Conservation (phyloP, 768 basidiomycete genomes). For the Psilocybe cubensis region DNA sequence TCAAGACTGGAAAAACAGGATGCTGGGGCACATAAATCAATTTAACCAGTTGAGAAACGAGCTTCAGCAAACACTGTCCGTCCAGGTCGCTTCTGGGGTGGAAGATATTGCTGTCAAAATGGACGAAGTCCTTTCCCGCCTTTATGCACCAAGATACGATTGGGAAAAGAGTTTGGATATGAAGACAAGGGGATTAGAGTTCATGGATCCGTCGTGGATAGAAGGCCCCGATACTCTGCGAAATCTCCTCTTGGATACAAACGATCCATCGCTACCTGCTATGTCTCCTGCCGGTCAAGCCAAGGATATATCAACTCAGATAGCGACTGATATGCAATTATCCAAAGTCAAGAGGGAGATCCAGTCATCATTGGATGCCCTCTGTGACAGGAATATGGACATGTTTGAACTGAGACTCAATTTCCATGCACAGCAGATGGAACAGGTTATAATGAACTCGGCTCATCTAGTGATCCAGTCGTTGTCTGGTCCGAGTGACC, state of each 20-base stretch:
- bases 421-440: constrained; percentile 11
- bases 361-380: constrained; percentile 3
- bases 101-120: constrained; percentile 18
- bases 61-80: constrained; percentile 16
- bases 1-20: constrained; percentile 23
- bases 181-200: constrained; percentile 10
- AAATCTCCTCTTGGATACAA: constrained; percentile 11
- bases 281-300: neutral
- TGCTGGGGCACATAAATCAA: constrained; percentile 14
- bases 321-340: neutral
- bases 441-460: constrained; percentile 12
- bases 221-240: constrained; percentile 12
- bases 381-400: constrained; percentile 13
- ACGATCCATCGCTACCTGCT: constrained; percentile 13
- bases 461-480: constrained; percentile 14
- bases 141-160: constrained; percentile 17
- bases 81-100: constrained; percentile 17
- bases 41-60: constrained; percentile 16
- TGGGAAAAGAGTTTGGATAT: constrained; percentile 21
- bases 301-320: neutral
- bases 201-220: constrained; percentile 9
- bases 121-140: constrained; percentile 13
- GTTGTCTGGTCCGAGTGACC: constrained; percentile 19
- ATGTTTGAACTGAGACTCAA: constrained; percentile 18
- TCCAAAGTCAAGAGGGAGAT: constrained; percentile 7